A percentile compares a stretch with the other conserved stretches of the same genome.
phyloP scores from a whole-genome alignment of 2,329 filamentous ascomycete species.

The Botrytis paeoniae region DNA sequence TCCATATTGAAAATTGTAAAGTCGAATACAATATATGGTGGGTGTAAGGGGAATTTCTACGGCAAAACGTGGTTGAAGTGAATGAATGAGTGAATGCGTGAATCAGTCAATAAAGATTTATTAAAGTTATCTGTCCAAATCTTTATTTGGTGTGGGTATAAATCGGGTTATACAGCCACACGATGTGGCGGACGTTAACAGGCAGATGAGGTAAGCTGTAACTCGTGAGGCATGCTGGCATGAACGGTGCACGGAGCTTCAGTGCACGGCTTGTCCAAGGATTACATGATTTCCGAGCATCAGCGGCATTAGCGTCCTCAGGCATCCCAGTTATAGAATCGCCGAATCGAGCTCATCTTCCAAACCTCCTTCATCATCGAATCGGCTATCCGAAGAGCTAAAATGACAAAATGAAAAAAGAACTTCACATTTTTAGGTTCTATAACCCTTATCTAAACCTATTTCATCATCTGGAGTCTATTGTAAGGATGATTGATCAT shows the following conservation, averaged over 20 bases:
- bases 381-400: constrained; percentile 5
- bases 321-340: neutral
- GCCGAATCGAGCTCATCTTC: neutral
- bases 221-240: neutral
- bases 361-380: constrained; percentile 2
- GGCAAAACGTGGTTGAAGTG: neutral
- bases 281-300: neutral
- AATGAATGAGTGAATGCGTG: constrained; percentile 17
- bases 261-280: neutral
- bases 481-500: neutral
- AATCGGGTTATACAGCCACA: neutral
- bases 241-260: neutral
- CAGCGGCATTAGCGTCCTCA: neutral
- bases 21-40: neutral
- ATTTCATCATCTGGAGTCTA: too few relatives aligned
- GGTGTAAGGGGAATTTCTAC: neutral
- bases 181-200: neutral
- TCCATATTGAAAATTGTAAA: neutral
- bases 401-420: neutral
- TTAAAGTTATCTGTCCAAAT: constrained; percentile 13
- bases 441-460: neutral
- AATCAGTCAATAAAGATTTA: constrained; percentile 15
- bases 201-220: neutral
- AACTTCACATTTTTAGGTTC: neutral
- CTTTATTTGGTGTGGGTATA: constrained; percentile 3